A percentile compares a stretch with the other conserved stretches of the same genome.
phyloP scores from a whole-genome alignment of 805 yeast genomes.

The Saturnispora mendoncae region DNA sequence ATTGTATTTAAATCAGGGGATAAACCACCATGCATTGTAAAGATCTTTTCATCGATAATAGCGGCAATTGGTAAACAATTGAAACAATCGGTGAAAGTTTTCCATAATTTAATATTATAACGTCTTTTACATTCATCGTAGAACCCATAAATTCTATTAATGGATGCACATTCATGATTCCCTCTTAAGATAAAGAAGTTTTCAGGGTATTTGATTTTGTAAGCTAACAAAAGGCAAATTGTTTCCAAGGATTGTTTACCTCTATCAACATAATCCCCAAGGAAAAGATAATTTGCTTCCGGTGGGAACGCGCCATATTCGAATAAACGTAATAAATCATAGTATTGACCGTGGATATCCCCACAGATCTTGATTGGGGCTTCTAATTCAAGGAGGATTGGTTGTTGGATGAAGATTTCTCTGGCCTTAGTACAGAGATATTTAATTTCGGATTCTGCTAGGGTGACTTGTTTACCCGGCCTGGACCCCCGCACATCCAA shows the following conservation, averaged over 20 bases:
- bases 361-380: constrained; percentile 98
- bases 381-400: constrained; percentile 87
- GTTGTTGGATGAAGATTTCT: constrained; percentile 96
- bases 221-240: constrained; percentile 85
- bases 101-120: constrained; percentile 97
- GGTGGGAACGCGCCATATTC: constrained; percentile 99
- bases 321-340: constrained; percentile 86
- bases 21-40: constrained; percentile 98
- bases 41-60: constrained; percentile 93
- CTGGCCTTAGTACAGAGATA: constrained; percentile 95
- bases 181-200: constrained; percentile 95
- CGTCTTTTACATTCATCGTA: constrained; percentile 98
- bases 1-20: constrained; percentile 95
- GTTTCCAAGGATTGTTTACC: constrained; percentile 97
- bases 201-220: constrained; percentile 97
- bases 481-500: constrained; percentile 96
- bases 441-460: constrained; percentile 90
- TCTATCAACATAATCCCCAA: constrained; percentile 98
- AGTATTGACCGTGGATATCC: constrained; percentile 97
- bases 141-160: constrained; percentile 95
- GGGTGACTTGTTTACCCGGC: constrained; percentile 94
- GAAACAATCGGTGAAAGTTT: constrained; percentile 96
- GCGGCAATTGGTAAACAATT: constrained; percentile 98
- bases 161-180: constrained; percentile 97
- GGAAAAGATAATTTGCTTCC: constrained; percentile 89